Percentiles rank a stretch among this genome's conserved stretches.
These are phyloP conservation scores for Mucor circinelloides DNA, from an alignment of 371 early-diverging fungal genomes.

Conservation along the genomic window DNA sequence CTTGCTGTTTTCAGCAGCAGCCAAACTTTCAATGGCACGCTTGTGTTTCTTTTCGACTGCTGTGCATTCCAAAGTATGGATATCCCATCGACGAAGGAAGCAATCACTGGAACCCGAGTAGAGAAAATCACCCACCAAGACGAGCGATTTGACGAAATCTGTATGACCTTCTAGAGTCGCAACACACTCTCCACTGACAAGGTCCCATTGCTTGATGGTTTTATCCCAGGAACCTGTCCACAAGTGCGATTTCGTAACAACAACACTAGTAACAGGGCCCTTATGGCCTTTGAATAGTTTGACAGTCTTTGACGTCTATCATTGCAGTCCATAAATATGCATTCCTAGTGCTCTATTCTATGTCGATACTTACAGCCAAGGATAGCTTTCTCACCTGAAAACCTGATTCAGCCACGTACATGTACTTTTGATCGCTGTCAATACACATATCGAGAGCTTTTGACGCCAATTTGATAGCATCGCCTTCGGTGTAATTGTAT, in stretches of 20 bases:
- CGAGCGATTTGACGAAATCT: slow-evolving; percentile 77
- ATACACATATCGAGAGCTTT: slow-evolving; percentile 62
- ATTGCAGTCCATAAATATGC: background rate
- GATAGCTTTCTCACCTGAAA: slow-evolving; percentile 59
- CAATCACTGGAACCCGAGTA: slow-evolving; percentile 76
- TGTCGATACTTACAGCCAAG: slow-evolving; percentile 42
- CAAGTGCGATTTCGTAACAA: slow-evolving; percentile 46
- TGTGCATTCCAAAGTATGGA: slow-evolving; percentile 47
- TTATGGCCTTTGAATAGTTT: slow-evolving; percentile 74
- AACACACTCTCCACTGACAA: slow-evolving; percentile 58
- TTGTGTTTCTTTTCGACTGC: slow-evolving; percentile 61
- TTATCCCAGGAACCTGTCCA: slow-evolving; percentile 89
- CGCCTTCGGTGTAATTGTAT: slow-evolving; percentile 64
- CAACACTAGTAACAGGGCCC: slow-evolving; percentile 81
- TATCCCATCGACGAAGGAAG: slow-evolving; percentile 69
- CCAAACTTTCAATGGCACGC: slow-evolving; percentile 66
- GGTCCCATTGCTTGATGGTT: slow-evolving; percentile 71
- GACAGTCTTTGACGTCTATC: slow-evolving; percentile 64
- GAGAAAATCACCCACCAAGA: slow-evolving; percentile 48
- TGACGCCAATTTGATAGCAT: slow-evolving; percentile 61
- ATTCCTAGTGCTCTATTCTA: background rate
- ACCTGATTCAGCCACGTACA: slow-evolving; percentile 67
- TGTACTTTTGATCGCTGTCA: slow-evolving; percentile 31
- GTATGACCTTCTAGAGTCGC: slow-evolving; percentile 61
- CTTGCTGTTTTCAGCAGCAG: slow-evolving; percentile 44